Conservation (phyloP, 208 protist species). For the Paratrypanosoma confusum region DNA sequence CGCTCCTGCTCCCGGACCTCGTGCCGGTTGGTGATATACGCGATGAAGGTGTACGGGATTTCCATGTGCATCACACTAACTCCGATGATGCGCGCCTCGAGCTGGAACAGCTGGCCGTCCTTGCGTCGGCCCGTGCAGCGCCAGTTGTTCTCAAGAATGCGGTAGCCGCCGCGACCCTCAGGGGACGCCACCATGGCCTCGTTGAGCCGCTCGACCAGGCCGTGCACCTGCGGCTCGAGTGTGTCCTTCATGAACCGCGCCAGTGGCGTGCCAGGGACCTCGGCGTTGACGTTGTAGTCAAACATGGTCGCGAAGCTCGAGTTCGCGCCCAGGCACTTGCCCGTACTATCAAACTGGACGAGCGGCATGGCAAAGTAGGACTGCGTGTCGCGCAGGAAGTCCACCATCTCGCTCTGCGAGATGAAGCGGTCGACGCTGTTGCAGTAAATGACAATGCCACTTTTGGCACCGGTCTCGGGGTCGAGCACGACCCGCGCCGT, state of each 20-base stretch:
- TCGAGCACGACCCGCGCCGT: slow-evolving; percentile 1
- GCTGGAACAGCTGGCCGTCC: neutral
- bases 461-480: neutral
- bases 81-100: neutral
- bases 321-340: slow-evolving; percentile 7
- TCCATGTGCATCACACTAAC: neutral
- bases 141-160: neutral
- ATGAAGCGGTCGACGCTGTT: slow-evolving; percentile 2
- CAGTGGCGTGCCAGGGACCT: neutral
- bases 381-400: slow-evolving; percentile 1
- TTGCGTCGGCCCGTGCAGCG: neutral
- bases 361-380: slow-evolving; percentile 4
- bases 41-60: slow-evolving; percentile 2
- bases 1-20: slow-evolving; percentile 4
- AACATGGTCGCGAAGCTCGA: neutral
- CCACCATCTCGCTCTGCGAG: neutral
- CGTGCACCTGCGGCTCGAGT: neutral
- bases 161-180: neutral
- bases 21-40: neutral
- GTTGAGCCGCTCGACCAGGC: neutral
- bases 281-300: neutral
- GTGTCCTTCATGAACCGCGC: neutral
- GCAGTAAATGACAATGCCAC: slow-evolving; percentile 13
- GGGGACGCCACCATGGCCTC: neutral
- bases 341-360: slow-evolving; percentile 1